phyloP scores from a whole-genome alignment of 2,329 filamentous ascomycete genomes.

The Tolypocladium amazonense region DNA sequence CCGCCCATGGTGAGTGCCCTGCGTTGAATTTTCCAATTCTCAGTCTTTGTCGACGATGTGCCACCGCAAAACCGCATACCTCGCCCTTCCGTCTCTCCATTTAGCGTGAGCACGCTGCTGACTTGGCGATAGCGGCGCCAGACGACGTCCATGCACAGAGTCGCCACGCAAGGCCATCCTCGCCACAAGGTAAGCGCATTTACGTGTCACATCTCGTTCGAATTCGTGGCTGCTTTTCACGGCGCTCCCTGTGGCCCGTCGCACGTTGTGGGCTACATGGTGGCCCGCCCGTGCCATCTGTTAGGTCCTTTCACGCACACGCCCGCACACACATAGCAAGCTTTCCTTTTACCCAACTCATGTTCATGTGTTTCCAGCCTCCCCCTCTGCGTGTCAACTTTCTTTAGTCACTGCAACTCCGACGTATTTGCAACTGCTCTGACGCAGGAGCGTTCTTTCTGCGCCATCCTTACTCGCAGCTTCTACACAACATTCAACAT shows the following conservation, averaged over 20 bases:
- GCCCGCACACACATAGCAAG: background rate
- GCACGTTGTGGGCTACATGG: background rate
- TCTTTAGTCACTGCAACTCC: background rate
- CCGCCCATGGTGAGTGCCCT: background rate
- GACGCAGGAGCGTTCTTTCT: background rate
- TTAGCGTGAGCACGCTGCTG: background rate
- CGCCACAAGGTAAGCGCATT: background rate
- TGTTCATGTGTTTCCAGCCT: background rate
- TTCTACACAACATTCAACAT: background rate
- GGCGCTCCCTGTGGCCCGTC: background rate
- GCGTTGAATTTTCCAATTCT: background rate
- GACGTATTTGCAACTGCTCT: too few species aligned
- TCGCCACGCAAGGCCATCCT: background rate
- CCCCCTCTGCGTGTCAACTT: background rate
- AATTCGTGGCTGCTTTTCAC: background rate
- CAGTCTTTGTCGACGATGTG: background rate
- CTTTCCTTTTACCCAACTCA: background rate
- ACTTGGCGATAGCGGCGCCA: background rate
- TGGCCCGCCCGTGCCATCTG: background rate
- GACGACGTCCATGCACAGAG: background rate
- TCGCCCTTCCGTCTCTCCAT: background rate
- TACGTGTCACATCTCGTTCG: background rate
- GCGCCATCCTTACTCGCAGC: background rate
- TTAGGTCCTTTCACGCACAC: background rate
- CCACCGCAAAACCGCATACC: background rate